Conservation (phyloP, 441 rosid species). For the Raphanus hybrid region DNA sequence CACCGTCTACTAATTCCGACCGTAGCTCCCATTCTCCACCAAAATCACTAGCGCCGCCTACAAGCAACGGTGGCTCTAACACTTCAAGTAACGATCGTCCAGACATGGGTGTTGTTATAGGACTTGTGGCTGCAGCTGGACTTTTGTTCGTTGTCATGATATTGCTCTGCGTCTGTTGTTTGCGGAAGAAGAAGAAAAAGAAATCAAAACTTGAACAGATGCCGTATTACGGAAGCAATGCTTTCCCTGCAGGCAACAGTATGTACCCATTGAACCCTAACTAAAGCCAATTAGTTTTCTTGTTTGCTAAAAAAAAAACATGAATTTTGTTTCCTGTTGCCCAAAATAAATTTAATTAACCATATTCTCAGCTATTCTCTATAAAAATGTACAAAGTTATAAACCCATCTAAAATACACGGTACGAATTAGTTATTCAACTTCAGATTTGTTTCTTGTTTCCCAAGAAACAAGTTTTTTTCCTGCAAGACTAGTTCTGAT, state of each 20-base stretch:
- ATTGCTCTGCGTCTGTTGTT: conserved; percentile 44
- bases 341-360: neutral
- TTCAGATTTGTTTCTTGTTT: neutral
- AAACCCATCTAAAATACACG: neutral
- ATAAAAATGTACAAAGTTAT: neutral
- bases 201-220: conserved; percentile 37
- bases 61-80: conserved; percentile 23
- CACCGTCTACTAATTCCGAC: conserved; percentile 13
- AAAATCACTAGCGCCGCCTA: conserved; percentile 43
- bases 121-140: conserved; percentile 53
- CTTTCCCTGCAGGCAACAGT: conserved; percentile 41
- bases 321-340: neutral
- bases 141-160: conserved; percentile 51
- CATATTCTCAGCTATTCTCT: neutral
- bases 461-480: neutral
- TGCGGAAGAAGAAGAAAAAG: conserved; percentile 56
- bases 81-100: conserved; percentile 22
- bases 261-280: conserved; percentile 23
- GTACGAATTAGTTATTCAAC: neutral
- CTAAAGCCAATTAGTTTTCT: conserved; percentile 9
- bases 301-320: neutral
- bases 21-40: conserved; percentile 34
- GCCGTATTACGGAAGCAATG: conserved; percentile 51
- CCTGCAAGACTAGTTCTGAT: neutral
- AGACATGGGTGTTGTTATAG: conserved; percentile 46